These are phyloP conservation scores for Spizellomyces punctatus DNA, from an alignment of 192 early-diverging fungal species.

Conservation along the genomic window DNA sequence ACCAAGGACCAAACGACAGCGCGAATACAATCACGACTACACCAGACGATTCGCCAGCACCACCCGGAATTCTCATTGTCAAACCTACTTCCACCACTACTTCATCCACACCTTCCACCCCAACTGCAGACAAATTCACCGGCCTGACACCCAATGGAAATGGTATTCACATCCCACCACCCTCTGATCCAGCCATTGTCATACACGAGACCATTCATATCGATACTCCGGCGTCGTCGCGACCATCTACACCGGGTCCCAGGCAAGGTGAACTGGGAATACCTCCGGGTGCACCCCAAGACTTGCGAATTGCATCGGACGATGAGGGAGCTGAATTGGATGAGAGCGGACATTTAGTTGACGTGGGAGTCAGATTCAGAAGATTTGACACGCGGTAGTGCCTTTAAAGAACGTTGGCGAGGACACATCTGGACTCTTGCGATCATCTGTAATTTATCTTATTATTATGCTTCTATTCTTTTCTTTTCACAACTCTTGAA, in stretches of 20 bases:
- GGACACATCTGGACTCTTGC: too few relatives aligned
- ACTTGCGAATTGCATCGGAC: background rate
- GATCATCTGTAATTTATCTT: too few relatives aligned
- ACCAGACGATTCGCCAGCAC: too few relatives aligned
- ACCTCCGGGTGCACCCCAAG: background rate
- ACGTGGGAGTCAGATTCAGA: conserved; percentile 10
- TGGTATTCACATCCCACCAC: background rate
- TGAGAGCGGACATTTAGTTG: background rate
- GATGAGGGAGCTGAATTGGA: background rate
- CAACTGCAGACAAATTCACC: conserved; percentile 5
- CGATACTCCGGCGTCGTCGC: background rate
- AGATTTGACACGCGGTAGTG: conserved; percentile 5
- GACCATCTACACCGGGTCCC: background rate
- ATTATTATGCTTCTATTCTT: too few relatives aligned
- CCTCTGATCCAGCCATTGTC: background rate
- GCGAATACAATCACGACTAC: background rate
- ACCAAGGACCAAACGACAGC: background rate
- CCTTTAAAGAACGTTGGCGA: too few relatives aligned
- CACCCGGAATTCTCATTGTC: background rate
- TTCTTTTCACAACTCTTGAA: too few relatives aligned
- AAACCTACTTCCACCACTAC: conserved; percentile 1
- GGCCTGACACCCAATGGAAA: background rate
- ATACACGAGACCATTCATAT: conserved; percentile 2
- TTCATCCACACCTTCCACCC: background rate
- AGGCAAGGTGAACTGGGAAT: conserved; percentile 2